Base-by-base conservation (phyloP, 495 filamentous ascomycete genomes). In the Aspergillus conjunctus region DNA sequence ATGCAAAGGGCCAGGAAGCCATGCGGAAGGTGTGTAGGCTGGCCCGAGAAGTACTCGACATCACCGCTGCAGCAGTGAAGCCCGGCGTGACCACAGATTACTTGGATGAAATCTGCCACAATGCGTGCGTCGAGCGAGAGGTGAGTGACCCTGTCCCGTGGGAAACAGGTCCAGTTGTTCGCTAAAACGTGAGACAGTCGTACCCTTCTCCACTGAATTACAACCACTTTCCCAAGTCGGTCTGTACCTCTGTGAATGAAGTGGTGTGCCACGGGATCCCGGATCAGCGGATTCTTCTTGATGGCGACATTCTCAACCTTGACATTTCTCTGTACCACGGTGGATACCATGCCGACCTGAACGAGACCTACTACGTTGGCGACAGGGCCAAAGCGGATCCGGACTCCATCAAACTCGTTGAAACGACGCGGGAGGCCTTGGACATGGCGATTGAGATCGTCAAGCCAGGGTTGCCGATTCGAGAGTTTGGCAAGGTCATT, bases 181-280 rank as follows among this genome's bases (percentile, higher is more conserved):
- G n/a, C n/a, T n/a, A n/a, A n/a, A n/a, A n/a, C n/a, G n/a, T n/a
- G n/a, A n/a, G 53, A n/a, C 54, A 98, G 94, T 89, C 92, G 10
- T 98, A 98, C 66, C 95, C 94, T 0, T 98, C 94, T 0, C 91
- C 93, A 1, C 75, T 98, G 7, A 98, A 98, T 78, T 98, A 98
- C 73, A 86, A 87, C 81, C 80, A 91, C 71, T 98, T 97, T 79
- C 94, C 94, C 58, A 98, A 98, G 79, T 98, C 94, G 4, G 87
- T 97, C 53, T 98, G 94, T 74, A 97, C 92, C 2, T 97, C 92
- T 2, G 69, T 88, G 57, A 98, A 98, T 78, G 95, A 98, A 76
- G 88, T 96, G 56, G 97, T 98, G 67, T 95, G 91, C 76, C 91
- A 96, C 79, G 91, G 91, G 52, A 95, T 95, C 56, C 91, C 91